Evolutionary conservation across 345 rosid genomes (phyloP), one percentile per base, ranked within the genome.

Genomic region (Chamaenerion angustifolium): DNA sequence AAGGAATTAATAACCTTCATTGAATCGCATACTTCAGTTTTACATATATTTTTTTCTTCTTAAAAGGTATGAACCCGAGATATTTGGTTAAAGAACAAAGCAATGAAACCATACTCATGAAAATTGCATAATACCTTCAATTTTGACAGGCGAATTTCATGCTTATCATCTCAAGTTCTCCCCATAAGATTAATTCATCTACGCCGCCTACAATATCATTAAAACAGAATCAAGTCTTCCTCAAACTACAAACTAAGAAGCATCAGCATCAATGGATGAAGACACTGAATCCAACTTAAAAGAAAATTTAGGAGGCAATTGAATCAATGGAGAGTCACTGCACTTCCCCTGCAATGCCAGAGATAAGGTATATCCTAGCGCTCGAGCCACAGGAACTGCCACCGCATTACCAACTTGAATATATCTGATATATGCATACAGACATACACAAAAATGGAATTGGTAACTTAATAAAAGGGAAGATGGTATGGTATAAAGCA

Each of bases 361-460:
- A 4, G 81, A 83, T 19, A 82, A 35, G 0, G 75, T 61, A 11
- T 69, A 88, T 8, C 88, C 92, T 3, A 84, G 57, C 0, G 94
- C 94, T 13, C 73, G 65, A 11, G 90, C 79, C 14, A 83, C 90
- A 0, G 86, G 95, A 13, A 80, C 81, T 0, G 97, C 92, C 0
- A 82, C 88, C 0, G 86, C 92, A 52, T 84, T 88, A 0, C 96
- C 94, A 0, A 82, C 88, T 70, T 79, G 96, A n/a, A 55, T 70
- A 14, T 88, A 88, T 56, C 94, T 84, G 21, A 50, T 51, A 54
- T 12, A 27, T 31, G 25, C 3, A 3, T 17, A 18, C n/a, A 27
- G 8, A 37, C 8, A 37, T 17, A 58, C 6, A 11, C 15, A n/a
- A 48, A 23, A 48, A 58, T 23, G 13, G 45, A n/a, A 8, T 16